Base-by-base conservation (phyloP, 192 early-diverging fungal species). In the Coemansia biformis region DNA sequence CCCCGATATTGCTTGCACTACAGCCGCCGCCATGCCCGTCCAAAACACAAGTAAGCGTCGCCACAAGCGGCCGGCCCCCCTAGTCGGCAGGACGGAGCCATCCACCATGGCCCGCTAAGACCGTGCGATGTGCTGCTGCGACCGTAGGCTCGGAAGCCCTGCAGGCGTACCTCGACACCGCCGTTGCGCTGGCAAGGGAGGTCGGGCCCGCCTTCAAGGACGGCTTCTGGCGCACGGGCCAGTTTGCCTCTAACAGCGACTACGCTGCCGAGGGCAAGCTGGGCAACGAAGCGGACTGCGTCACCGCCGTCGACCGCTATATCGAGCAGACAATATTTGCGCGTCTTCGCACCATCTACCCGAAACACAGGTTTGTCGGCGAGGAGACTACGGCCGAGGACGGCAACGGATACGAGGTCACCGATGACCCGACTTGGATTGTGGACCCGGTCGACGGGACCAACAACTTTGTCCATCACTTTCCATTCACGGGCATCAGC, bases 381-480 rank as follows among this genome's bases (percentile, higher is more conserved):
- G 89, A 96, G 54, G 92, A 94, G 51, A 81, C 86, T 3, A 76
- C 81, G 18, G 79, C 88, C 15, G 80, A 64, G 53, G 30, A 19
- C 18, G 69, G 58, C n/a, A 38, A 66, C 22, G 82, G 71, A 26
- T 77, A 76, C 54, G 44, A 45, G 8, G 63, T 89, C 33, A 83
- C 84, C 15, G 57, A 86, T 51, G 75, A 79, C 13, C 89, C 88
- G 11, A 92, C 91, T 0, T 93, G 91, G 90, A 83, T 92, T 37
- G 85, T 94, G 16, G 90, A 96, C 54, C 93, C 93, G 1, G 82
- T 72, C 57, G 84, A 88, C 51, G 86, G 87, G 18, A 86, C 84
- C 13, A 84, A 84, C 60, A 85, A 89, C 71, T 89, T 91, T 67
- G 78, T 71, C 18, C 71, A 59, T 43, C 76, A 78, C 9, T 88